A percentile compares a stretch with the other conserved stretches of the same genome.
phyloP scores from a whole-genome alignment of 805 yeast species.

The Candida loeiensis region DNA sequence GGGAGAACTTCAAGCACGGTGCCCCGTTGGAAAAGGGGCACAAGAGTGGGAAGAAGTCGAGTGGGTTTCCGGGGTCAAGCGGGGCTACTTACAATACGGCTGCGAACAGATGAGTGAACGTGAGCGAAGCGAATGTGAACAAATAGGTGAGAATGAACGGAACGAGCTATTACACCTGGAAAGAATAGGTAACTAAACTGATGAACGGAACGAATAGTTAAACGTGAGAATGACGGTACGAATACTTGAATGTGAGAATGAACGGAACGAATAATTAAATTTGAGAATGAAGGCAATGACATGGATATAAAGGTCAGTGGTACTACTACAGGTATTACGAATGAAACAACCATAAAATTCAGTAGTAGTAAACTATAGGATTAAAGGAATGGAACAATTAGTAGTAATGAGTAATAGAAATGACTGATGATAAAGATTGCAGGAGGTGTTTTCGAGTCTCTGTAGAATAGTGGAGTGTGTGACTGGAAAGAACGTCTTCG shows the following conservation, averaged over 20 bases:
- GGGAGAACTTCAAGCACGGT: slow-evolving; percentile 26
- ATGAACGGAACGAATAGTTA: slow-evolving; percentile 22
- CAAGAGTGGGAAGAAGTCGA: slow-evolving; percentile 16
- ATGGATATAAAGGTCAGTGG: too few relatives aligned
- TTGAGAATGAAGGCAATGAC: not conserved
- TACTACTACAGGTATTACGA: too few relatives aligned
- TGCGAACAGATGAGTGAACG: slow-evolving; percentile 27
- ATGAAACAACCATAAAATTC: too few relatives aligned
- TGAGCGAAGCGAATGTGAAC: not conserved
- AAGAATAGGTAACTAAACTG: too few relatives aligned
- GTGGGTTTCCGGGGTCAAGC: slow-evolving; percentile 38
- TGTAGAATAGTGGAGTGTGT: too few relatives aligned
- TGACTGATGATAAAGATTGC: too few relatives aligned
- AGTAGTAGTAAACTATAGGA: too few relatives aligned
- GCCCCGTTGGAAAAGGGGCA: slow-evolving; percentile 34
- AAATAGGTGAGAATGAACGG: not conserved
- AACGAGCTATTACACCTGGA: not conserved
- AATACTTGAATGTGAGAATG: not conserved
- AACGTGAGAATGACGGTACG: not conserved
- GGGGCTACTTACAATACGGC: slow-evolving; percentile 36
- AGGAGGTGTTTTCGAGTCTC: too few relatives aligned
- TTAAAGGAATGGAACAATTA: too few relatives aligned
- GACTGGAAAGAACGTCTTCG: too few relatives aligned
- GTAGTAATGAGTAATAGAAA: too few relatives aligned
- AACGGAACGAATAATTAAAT: slow-evolving; percentile 11